Base-by-base conservation (phyloP, 2,329 filamentous ascomycete genomes). In the Colletotrichum noveboracense region DNA sequence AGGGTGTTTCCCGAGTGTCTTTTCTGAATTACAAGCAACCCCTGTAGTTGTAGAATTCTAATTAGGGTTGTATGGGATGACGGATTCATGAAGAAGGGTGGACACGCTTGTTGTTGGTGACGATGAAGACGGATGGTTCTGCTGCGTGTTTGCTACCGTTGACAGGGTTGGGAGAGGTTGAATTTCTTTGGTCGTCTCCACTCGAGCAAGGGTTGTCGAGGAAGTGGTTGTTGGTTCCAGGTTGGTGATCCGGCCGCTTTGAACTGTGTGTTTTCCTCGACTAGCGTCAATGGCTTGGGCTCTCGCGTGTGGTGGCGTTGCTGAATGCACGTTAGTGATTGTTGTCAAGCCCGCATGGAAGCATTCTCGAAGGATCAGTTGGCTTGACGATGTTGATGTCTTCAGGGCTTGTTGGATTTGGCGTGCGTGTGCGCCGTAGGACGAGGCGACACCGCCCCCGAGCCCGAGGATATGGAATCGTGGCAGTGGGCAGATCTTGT, bases 81-180 rank as follows among this genome's bases (percentile, higher is more conserved):
- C 24, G 24, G 24, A 30, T 48, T 66, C n/a, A 43, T 38, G 61
- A 66, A 30, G 36, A 65, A 70, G 21, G 34, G 55, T 16, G 48
- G 28, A 28, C 13, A 34, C 34, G 67, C 58, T 56, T 8, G 55
- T 48, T n/a, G 60, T 65, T 52, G 67, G 71, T 65, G 60, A 65
- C 34, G 38, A 28, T 30, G 66, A 65, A 62, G 66, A 36, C 21
- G 38, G 56, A 13, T 38, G 21, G 64, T 28, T 38, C 13, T 55
- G 58, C 66, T 56, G 58, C 56, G 56, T 66, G 48, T 71, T 70
- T 74, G 67, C 71, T 66, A 66, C 55, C 58, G 24, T 34, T 36
- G 70, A 58, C 61, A 71, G 62, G 62, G 70, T 36, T 72, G 14
- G 16, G 32, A 32, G n/a, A 48, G n/a, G 48, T 32, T 34, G 43